Conservation (phyloP, 352 stramenopile species). For the Globisporangium okanoganense region DNA sequence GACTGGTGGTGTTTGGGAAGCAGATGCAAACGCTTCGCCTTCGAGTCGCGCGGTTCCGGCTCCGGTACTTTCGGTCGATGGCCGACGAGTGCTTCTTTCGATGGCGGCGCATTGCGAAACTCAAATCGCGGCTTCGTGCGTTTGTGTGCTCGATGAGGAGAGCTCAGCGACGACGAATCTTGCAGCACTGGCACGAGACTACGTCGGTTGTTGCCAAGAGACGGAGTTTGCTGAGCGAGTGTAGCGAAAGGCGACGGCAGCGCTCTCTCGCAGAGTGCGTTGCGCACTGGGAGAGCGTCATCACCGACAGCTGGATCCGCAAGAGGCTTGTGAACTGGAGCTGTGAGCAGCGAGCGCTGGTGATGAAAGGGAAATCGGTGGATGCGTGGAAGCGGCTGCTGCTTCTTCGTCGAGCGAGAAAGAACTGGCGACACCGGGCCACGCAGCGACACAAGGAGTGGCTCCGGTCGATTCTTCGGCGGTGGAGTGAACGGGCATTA, state of each 20-base stretch:
- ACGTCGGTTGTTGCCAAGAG: not conserved
- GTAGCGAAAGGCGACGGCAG: constrained; percentile 6
- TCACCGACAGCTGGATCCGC: constrained; percentile 38
- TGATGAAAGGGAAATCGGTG: constrained; percentile 6
- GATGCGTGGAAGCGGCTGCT: constrained; percentile 19
- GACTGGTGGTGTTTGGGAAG: not conserved
- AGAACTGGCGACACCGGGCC: constrained; percentile 8
- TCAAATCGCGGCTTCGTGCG: constrained; percentile 11
- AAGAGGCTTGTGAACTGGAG: constrained; percentile 19
- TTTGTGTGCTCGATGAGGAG: constrained; percentile 5
- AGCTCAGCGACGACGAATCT: not conserved
- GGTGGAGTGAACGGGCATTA: not conserved
- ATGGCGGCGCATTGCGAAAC: constrained; percentile 14
- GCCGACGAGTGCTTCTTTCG: constrained; percentile 23
- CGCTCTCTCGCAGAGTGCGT: constrained; percentile 20
- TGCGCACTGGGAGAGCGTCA: constrained; percentile 49
- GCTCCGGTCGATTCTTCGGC: constrained; percentile 4
- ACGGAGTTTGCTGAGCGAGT: constrained; percentile 12
- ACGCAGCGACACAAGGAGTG: not conserved
- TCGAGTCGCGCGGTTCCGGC: constrained; percentile 18
- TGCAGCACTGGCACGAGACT: constrained; percentile 1
- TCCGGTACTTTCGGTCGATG: constrained; percentile 23
- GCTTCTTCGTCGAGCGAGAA: not conserved
- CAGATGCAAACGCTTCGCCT: constrained; percentile 10
- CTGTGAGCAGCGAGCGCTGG: constrained; percentile 17